Conservation (phyloP, 2,329 filamentous ascomycete species). For the Ascochyta fabae region DNA sequence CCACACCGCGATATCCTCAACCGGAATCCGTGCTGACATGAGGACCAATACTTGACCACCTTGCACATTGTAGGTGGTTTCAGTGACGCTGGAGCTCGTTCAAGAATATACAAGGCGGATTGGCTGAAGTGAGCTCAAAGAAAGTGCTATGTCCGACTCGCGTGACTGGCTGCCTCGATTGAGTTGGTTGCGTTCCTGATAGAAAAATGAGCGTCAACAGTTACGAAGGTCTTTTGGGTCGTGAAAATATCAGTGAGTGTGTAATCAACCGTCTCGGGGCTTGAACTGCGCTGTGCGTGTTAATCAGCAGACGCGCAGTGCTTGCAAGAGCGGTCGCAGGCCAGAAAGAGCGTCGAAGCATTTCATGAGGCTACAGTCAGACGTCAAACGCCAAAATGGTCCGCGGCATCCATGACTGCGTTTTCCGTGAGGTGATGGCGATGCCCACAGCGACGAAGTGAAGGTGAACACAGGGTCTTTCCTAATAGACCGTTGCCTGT, state of each 20-base stretch:
- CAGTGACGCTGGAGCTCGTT: not conserved
- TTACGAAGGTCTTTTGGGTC: not conserved
- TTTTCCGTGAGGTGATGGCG: not conserved
- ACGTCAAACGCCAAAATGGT: not conserved
- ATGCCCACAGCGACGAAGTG: not conserved
- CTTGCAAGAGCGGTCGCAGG: not conserved
- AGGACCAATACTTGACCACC: conserved; percentile 38
- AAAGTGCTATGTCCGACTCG: not conserved
- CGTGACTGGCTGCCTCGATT: not conserved
- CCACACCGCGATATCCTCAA: conserved; percentile 43
- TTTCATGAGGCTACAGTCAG: not conserved
- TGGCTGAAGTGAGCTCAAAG: not conserved
- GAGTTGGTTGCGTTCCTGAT: not conserved
- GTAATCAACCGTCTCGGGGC: not conserved
- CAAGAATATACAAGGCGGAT: too few relatives aligned
- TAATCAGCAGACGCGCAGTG: not conserved
- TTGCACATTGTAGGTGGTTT: conserved; percentile 46
- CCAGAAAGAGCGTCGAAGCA: not conserved
- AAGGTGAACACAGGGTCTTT: not conserved
- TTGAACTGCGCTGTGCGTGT: not conserved
- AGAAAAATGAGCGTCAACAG: not conserved
- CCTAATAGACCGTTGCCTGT: not conserved
- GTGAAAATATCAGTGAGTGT: not conserved
- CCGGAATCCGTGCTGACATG: conserved; percentile 40
- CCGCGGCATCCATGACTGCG: not conserved